Evolutionary conservation across 371 early-diverging fungal species (phyloP).

Genomic region (Lichtheimia corymbifera): DNA sequence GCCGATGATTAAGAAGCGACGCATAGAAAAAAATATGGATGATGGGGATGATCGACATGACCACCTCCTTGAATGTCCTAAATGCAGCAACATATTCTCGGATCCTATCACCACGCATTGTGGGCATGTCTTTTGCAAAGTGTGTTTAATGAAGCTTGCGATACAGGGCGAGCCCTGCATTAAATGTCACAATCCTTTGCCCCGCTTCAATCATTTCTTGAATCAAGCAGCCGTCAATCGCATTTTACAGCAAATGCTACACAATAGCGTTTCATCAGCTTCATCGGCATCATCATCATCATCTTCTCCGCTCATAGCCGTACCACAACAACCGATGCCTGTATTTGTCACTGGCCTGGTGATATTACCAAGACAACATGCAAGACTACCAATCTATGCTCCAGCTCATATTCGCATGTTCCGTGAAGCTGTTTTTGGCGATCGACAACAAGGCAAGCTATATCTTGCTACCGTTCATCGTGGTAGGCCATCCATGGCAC

Average conservation of each 20-base stretch:
- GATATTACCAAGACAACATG: slow-evolving; percentile 11
- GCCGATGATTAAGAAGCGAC: background rate
- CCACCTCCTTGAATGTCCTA: slow-evolving; percentile 57
- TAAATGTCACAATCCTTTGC: slow-evolving; percentile 26
- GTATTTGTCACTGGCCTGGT: slow-evolving; percentile 14
- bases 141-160: slow-evolving; percentile 45
- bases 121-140: slow-evolving; percentile 72
- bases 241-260: background rate
- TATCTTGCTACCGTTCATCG: slow-evolving; percentile 20
- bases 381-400: slow-evolving; percentile 6
- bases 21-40: background rate
- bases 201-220: slow-evolving; percentile 27
- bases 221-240: slow-evolving; percentile 16
- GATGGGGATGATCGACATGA: background rate
- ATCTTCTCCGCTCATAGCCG: background rate
- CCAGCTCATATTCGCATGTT: slow-evolving; percentile 10
- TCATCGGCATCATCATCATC: background rate
- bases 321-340: background rate
- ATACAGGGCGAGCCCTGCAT: slow-evolving; percentile 19
- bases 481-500: slow-evolving; percentile 21
- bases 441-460: slow-evolving; percentile 8
- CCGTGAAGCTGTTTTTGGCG: slow-evolving; percentile 9
- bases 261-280: background rate
- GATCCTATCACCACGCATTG: slow-evolving; percentile 68
- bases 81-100: slow-evolving; percentile 53